Evolutionary conservation across 1,284 basidiomycete genomes (phyloP), one percentile per base, ranked within the genome.

Genomic region (Anthracocystis walkeri): DNA sequence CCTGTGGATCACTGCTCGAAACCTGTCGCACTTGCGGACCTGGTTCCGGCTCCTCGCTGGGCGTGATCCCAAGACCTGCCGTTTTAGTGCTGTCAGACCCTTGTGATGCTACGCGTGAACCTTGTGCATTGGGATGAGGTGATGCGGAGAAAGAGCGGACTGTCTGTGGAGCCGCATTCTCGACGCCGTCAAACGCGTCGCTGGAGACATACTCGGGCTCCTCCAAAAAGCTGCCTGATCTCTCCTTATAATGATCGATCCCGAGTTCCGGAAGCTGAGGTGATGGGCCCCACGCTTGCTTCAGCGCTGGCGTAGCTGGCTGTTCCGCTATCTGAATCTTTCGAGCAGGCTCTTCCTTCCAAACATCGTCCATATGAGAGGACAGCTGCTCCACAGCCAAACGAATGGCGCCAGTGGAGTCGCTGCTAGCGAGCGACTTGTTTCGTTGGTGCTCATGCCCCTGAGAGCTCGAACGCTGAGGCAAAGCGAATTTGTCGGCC

Each of bases 321-420:
- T 55, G 38, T 12, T 63, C 52, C 8, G 52, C 52, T 4, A 50
- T 12, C n/a, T 58, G 40, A 11, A 52, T 51, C n/a, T 68, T 66
- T 44, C 65, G 55, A 8, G 45, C 40, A 10, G 65, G 72, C 14
- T 65, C 42, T 1, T 71, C 63, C 58, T 69, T 75, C 23, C 79
- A 57, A 14, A 75, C 74, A 38, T 75, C 64, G 41, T 82, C 77
- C 79, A 79, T 81, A 11, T 77, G 75, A 8, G 54, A 59, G 23
- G 77, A 73, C 27, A 79, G 77, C 18, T 79, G 74, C 42, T 58
- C 60, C 4, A 81, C 44, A 18, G 78, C 74, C 31, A 73, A 20
- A 7, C 70, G 68, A 12, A 78, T 62, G 16, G 65, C 78, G 42
- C 67, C 61, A 1, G 41, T 53, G 1, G 67, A 66, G 10, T 67